Percentiles rank a stretch among this genome's conserved stretches.
phyloP scores from a whole-genome alignment of 805 yeast genomes.

The Hagleromyces aurorensis region DNA sequence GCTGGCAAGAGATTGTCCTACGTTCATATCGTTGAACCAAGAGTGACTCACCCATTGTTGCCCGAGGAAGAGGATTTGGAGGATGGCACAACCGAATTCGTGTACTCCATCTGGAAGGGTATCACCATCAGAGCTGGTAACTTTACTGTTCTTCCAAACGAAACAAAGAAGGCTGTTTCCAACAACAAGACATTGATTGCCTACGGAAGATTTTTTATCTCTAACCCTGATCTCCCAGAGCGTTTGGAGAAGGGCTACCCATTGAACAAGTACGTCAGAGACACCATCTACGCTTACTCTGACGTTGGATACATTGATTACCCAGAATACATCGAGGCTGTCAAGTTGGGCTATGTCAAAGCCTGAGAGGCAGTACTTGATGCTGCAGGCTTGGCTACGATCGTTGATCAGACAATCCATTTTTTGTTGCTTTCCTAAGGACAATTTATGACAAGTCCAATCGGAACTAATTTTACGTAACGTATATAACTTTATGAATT shows the following conservation, averaged over 20 bases:
- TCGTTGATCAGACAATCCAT: no score
- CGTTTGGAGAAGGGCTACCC: constrained; percentile 36
- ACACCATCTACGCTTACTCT: constrained; percentile 37
- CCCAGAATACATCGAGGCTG: constrained; percentile 30
- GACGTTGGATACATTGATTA: constrained; percentile 39
- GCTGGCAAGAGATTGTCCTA: constrained; percentile 35
- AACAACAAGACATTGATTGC: constrained; percentile 39
- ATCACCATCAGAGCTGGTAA: constrained; percentile 36
- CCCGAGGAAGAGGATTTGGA: constrained; percentile 22
- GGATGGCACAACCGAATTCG: constrained; percentile 33
- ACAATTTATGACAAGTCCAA: no score
- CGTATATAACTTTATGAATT: no score
- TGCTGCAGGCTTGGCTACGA: no score
- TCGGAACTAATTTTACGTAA: no score
- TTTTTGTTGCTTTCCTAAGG: no score
- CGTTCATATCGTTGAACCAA: constrained; percentile 39
- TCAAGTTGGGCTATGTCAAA: constrained; percentile 16
- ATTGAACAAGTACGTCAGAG: constrained; percentile 39
- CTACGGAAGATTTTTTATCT: constrained; percentile 41
- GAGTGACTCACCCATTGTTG: constrained; percentile 27
- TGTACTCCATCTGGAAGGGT: constrained; percentile 39
- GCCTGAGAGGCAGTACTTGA: no score
- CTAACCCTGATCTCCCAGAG: constrained; percentile 50
- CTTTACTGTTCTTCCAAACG: constrained; percentile 22
- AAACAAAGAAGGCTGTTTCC: constrained; percentile 24